phyloP scores from a whole-genome alignment of 1,284 basidiomycete genomes.

The Boletus sp. region DNA sequence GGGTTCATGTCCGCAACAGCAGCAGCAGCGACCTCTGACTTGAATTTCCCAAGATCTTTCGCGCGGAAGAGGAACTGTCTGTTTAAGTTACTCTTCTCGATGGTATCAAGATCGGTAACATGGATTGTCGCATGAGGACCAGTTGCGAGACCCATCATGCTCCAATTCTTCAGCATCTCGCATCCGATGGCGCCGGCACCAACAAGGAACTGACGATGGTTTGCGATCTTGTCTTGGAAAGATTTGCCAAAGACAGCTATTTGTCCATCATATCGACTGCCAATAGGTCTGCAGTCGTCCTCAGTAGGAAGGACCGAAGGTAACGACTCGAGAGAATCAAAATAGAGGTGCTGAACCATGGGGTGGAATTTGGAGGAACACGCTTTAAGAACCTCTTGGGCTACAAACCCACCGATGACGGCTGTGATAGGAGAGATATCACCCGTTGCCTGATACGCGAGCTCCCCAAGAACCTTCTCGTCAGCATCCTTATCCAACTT shows the following conservation, averaged over 20 bases:
- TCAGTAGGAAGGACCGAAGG: constrained; percentile 77
- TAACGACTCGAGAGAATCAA: constrained; percentile 96
- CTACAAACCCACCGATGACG: constrained; percentile 96
- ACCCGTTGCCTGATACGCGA: constrained; percentile 93
- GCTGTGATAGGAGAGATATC: constrained; percentile 92
- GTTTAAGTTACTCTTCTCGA: constrained; percentile 99
- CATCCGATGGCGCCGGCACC: constrained; percentile 99
- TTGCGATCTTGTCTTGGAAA: constrained; percentile 93
- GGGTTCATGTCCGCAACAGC: constrained; percentile 98
- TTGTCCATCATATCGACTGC: constrained; percentile 91
- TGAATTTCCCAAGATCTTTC: constrained; percentile 98
- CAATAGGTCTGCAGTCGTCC: constrained; percentile 80
- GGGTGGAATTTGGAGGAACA: constrained; percentile 99
- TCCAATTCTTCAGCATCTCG: constrained; percentile 99
- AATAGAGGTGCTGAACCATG: constrained; percentile 94
- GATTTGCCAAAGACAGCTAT: constrained; percentile 92
- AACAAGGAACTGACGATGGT: constrained; percentile 94
- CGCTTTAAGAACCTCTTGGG: constrained; percentile 97
- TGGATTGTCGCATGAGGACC: constrained; percentile 83
- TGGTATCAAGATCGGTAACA: constrained; percentile 98
- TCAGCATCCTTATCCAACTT: constrained; percentile 74
- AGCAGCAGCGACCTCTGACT: constrained; percentile 91
- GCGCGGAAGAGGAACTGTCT: constrained; percentile 98
- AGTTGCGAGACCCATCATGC: constrained; percentile 95
- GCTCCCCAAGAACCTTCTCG: constrained; percentile 80